Evolutionary conservation across 2,329 filamentous ascomycete genomes (phyloP), one percentile per base, ranked within the genome.

Genomic region (Ceratocystis huliohia): DNA sequence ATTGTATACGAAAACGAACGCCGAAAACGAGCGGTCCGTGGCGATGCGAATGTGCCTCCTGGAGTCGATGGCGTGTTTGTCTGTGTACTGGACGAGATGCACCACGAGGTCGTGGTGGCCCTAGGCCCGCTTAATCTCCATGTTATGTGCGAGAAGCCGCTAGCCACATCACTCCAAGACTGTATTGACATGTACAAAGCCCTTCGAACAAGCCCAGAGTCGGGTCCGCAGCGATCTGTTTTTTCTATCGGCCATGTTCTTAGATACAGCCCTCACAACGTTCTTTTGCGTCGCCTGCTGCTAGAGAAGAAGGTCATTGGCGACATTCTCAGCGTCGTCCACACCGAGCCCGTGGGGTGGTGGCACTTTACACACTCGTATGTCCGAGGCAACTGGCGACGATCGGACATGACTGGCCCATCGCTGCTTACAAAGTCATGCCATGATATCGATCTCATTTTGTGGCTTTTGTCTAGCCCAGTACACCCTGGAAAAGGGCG

Each of bases 181-280:
- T 96, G 91, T 73, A 78, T 96, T 45, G 80, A 79, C 56, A 93
- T 96, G 72, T 90, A 85, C 74, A 76, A 77, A 62, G 81, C 85
- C 0, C 73, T 89, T 69, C 73, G 76, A 15, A 74, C 75, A 5
- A 70, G 69, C 6, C 1, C 68, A 71, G 22, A 7, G 68, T 72
- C 53, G 66, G 65, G 46, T n/a, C 62, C 45, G 66, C 72, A 67
- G 71, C 76, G 46, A n/a, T 59, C 48, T 4, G 62, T 97, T 53
- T 96, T 97, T 74, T 91, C 90, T 0, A 91, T 97, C 66, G 93
- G 94, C 13, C 94, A 99, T 76, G 94, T 99, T 15, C 78, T 99
- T 67, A 83, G 93, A 45, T 97, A 97, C 75, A 95, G 88, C 71
- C 92, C 92, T 8, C 92, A 96, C 75, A 97, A 97, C 73, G 88